phyloP scores from a whole-genome alignment of 2,329 filamentous ascomycete species.

The Polytolypa hystricis region DNA sequence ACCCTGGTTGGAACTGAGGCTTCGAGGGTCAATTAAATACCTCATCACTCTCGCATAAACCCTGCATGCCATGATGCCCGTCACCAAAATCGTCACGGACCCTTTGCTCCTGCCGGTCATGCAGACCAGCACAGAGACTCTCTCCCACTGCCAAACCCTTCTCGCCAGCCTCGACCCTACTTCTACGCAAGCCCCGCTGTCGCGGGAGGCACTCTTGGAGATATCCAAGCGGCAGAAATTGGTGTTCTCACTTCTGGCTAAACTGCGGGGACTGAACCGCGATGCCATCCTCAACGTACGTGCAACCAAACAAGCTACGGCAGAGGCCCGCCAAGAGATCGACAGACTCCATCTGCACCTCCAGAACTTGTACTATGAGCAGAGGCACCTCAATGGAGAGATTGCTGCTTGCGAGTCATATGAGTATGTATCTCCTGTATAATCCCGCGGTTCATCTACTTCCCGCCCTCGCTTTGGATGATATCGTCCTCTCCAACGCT shows the following conservation, averaged over 20 bases:
- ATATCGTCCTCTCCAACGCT: neutral
- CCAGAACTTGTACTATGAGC: conserved; percentile 94
- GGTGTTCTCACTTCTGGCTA: conserved; percentile 66
- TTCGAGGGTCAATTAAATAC: no score
- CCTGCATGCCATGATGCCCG: conserved; percentile 36
- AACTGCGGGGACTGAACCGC: conserved; percentile 72
- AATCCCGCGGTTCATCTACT: neutral
- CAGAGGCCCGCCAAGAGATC: conserved; percentile 80
- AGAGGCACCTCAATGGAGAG: conserved; percentile 79
- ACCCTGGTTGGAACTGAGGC: no score
- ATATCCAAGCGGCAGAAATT: conserved; percentile 68
- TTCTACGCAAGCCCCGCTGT: conserved; percentile 27
- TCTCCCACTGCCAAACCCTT: conserved; percentile 55
- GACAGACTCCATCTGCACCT: conserved; percentile 84
- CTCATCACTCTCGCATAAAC: no score
- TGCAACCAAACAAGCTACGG: conserved; percentile 74
- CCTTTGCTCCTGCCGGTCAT: conserved; percentile 57
- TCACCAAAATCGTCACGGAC: conserved; percentile 51
- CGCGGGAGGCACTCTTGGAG: conserved; percentile 43
- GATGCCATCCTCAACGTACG: conserved; percentile 69
- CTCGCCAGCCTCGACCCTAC: conserved; percentile 45
- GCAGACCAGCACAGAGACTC: conserved; percentile 60
- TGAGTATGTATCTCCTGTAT: conserved; percentile 54
- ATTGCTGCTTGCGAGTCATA: conserved; percentile 85
- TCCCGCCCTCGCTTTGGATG: neutral